Evolutionary conservation across 2,329 filamentous ascomycete species (phyloP).

Genomic region (Teratosphaeria epicoccoides): DNA sequence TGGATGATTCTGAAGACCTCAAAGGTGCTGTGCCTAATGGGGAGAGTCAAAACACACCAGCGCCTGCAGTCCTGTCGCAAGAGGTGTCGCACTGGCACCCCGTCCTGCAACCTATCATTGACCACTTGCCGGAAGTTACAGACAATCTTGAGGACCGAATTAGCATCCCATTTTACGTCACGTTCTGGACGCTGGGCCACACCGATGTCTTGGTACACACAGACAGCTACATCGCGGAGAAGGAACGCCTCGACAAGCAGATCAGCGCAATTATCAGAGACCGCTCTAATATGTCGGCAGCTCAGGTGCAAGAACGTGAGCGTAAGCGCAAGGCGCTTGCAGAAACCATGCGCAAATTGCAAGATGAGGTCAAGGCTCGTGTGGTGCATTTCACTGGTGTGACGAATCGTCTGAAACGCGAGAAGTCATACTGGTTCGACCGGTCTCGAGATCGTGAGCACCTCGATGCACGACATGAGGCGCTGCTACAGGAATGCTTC

Average conservation of each 20-base stretch:
- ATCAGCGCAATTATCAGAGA: constrained; percentile 58
- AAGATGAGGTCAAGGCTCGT: constrained; percentile 63
- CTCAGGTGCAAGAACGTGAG: constrained; percentile 56
- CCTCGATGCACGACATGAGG: constrained; percentile 57
- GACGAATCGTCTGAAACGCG: constrained; percentile 58
- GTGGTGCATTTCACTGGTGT: constrained; percentile 57
- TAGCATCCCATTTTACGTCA: constrained; percentile 71
- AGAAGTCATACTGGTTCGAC: constrained; percentile 70
- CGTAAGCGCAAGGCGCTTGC: constrained; percentile 58
- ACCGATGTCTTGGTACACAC: constrained; percentile 70
- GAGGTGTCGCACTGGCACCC: constrained; percentile 47
- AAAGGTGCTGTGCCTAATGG: constrained; percentile 2
- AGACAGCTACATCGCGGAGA: constrained; percentile 67
- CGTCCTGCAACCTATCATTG: constrained; percentile 63
- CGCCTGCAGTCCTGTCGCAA: neutral
- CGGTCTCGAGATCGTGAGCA: constrained; percentile 43
- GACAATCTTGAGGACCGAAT: constrained; percentile 57
- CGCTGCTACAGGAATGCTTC: constrained; percentile 80
- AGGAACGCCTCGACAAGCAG: constrained; percentile 53
- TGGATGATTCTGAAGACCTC: constrained; percentile 1
- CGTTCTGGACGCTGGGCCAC: constrained; percentile 84
- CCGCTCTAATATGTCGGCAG: constrained; percentile 59
- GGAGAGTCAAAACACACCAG: constrained; percentile 2
- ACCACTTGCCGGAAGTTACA: constrained; percentile 52
- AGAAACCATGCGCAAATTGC: constrained; percentile 57